Evolutionary conservation across 768 basidiomycete genomes (phyloP), one percentile per base, ranked within the genome.

Genomic region (Suillus brevipes): DNA sequence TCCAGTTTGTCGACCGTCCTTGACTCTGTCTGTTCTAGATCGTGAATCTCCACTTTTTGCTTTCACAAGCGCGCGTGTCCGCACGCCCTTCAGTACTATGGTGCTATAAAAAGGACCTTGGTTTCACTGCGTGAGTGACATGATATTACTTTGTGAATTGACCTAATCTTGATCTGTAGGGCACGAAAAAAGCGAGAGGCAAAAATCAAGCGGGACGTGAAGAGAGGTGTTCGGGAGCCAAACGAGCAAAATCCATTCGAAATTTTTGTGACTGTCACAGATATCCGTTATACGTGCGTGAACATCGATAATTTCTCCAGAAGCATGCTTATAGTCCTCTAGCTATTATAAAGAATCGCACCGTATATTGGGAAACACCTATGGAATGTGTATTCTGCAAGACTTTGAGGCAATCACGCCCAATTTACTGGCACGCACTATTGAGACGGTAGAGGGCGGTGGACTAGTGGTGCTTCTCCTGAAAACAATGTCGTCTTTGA

Each of bases 91-190:
- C 91, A 8, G 95, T 97, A 2, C 79, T 99, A 66, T 99, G 97
- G 97, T 97, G 95, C 71, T 99, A 99, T 83, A 99, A 97, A 80
- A 99, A 98, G 75, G 96, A 99, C 45, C 83, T 99, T 0, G 97
- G 96, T 0, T 99, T 99, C 73, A 95, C 95, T 10, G 95, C 87
- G 93, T 91, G 70, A 68, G 87, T 80, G 31, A 12, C 23, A 61
- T 20, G 25, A 28, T 28, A 28, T 42, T 42, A 6, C 18, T 42
- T 42, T 59, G 1, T 9, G 38, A 20, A 20, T 1, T 28, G 58
- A 7, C 58, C 18, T 20, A 40, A 59, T n/a, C 25, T 28, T 25
- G 18, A 42, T 28, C 14, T 37, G 20, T 65, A 94, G 93, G 68
- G 96, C 99, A 78, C 90, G 97, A 37, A 99, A 97, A 80, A 97